Percentiles rank a stretch among this genome's conserved stretches.
phyloP scores from a whole-genome alignment of 106 monocot species.

The Iris macrosiphon region DNA sequence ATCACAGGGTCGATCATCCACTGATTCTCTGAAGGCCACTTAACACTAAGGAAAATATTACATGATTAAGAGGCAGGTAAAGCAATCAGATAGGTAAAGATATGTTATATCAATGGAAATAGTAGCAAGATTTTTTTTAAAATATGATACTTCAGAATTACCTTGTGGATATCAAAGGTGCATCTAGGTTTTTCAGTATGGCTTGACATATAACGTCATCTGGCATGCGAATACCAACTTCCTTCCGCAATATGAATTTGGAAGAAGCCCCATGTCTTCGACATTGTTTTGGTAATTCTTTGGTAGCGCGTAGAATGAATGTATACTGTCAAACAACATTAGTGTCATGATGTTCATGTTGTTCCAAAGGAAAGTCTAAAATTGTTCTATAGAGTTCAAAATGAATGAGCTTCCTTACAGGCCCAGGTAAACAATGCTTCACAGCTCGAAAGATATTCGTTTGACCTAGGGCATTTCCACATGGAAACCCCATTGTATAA shows the following conservation, averaged over 20 bases:
- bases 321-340: conserved; percentile 69
- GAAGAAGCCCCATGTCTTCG: conserved; percentile 52
- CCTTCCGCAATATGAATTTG: conserved; percentile 54
- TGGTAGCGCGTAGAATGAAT: conserved; percentile 87
- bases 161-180: conserved; percentile 90
- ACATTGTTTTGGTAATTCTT: conserved; percentile 88
- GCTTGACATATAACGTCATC: conserved; percentile 80
- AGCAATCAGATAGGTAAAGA: neutral
- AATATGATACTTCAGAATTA: conserved; percentile 15
- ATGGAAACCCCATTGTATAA: conserved; percentile 86
- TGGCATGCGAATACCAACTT: conserved; percentile 88
- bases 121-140: neutral
- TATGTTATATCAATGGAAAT: neutral
- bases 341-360: neutral
- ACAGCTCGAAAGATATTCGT: conserved; percentile 85
- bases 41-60: conserved; percentile 51
- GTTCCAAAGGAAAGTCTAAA: neutral
- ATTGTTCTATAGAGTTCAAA: neutral
- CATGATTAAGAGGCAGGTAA: conserved; percentile 6
- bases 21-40: conserved; percentile 67
- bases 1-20: conserved; percentile 88
- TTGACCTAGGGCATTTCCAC: conserved; percentile 78
- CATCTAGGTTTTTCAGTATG: conserved; percentile 71
- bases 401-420: conserved; percentile 56
- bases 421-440: conserved; percentile 85